Conservation (phyloP, 768 basidiomycete genomes). For the Suillus lakei region DNA sequence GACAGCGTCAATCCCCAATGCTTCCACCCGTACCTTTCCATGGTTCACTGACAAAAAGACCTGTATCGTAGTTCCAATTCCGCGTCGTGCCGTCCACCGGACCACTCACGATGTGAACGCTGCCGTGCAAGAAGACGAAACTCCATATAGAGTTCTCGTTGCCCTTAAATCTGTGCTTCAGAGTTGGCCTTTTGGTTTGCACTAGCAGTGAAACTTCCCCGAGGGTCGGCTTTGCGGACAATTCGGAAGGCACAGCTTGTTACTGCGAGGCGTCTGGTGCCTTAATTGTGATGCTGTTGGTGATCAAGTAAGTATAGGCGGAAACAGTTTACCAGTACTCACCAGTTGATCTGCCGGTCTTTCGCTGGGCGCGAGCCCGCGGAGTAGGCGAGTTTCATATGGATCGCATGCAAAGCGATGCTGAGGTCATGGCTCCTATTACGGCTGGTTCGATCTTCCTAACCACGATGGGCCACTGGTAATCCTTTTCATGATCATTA, state of each 20-base stretch:
- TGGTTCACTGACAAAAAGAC: neutral
- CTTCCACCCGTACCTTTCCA: neutral
- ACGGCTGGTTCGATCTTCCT: neutral
- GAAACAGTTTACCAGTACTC: neutral
- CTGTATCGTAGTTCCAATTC: neutral
- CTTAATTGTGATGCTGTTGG: neutral
- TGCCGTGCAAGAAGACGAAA: neutral
- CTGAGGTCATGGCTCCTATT: neutral
- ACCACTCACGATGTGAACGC: neutral
- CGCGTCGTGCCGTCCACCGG: neutral
- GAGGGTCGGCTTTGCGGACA: neutral
- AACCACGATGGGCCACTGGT: neutral
- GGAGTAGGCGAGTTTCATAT: neutral
- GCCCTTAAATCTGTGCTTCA: neutral
- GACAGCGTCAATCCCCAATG: neutral
- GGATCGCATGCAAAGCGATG: neutral
- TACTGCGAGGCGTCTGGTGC: neutral
- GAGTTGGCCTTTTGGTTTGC: neutral
- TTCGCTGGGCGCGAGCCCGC: too few species aligned
- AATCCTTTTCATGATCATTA: neutral
- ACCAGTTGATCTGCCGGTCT: neutral
- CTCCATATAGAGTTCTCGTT: neutral
- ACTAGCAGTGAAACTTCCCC: neutral
- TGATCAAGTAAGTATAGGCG: neutral
- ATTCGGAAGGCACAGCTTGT: neutral